Percentiles rank a stretch among this genome's conserved stretches.
Conservation (phyloP, 345 rosid species). For the Linum usitatissimum region DNA sequence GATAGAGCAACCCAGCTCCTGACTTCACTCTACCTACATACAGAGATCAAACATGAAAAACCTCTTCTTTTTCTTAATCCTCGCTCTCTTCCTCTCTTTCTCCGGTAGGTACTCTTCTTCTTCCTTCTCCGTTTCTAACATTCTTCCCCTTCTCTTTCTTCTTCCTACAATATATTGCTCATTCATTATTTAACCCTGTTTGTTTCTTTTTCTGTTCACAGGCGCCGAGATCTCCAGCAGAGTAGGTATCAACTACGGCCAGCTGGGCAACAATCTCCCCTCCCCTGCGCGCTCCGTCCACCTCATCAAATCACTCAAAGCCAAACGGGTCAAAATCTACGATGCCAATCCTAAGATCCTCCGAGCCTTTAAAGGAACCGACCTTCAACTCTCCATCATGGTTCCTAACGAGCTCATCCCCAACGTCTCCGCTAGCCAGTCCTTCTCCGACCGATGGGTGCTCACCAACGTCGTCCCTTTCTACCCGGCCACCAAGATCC, state of each 20-base stretch:
- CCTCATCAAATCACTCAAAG: conserved; percentile 44
- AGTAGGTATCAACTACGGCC: conserved; percentile 72
- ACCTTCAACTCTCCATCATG: conserved; percentile 53
- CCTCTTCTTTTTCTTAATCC: background rate
- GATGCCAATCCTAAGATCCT: conserved; percentile 64
- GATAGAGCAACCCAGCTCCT: background rate
- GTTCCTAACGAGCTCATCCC: conserved; percentile 50
- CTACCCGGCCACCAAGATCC: conserved; percentile 53
- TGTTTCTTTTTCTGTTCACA: conserved; percentile 6
- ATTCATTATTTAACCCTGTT: background rate
- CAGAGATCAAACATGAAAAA: background rate
- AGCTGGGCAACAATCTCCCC: conserved; percentile 67
- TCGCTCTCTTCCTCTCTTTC: background rate
- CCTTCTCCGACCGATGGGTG: conserved; percentile 56
- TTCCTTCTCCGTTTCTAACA: background rate
- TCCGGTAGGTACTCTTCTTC: background rate
- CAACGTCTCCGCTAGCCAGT: conserved; percentile 32
- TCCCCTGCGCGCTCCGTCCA: conserved; percentile 33
- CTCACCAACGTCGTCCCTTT: conserved; percentile 40
- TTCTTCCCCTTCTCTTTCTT: too few relatives aligned
- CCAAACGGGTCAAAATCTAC: conserved; percentile 56
- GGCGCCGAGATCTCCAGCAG: conserved; percentile 39
- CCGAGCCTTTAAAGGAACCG: conserved; percentile 36
- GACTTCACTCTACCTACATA: background rate
- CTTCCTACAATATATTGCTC: too few relatives aligned